These are phyloP conservation scores for Multifurca ochricompacta DNA, from an alignment of 768 basidiomycete species.

Conservation along the genomic window DNA sequence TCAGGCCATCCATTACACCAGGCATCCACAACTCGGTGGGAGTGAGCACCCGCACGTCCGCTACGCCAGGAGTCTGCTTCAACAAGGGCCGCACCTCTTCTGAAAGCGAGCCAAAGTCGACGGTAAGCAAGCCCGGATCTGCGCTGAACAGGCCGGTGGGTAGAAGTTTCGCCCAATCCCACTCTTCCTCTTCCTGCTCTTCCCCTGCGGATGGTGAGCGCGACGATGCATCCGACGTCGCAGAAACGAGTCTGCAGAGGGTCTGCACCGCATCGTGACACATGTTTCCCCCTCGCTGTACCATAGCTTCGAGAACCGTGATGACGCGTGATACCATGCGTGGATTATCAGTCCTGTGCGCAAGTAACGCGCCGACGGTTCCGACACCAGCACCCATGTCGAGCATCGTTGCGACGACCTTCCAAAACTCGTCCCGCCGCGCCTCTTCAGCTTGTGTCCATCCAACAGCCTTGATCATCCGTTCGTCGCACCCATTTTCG, in stretches of 20 bases:
- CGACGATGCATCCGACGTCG: not conserved
- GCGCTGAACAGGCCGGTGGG: constrained; percentile 49
- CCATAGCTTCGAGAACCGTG: constrained; percentile 48
- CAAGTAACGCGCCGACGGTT: constrained; percentile 48
- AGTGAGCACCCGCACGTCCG: constrained; percentile 51
- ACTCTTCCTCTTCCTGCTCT: constrained; percentile 23
- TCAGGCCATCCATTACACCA: constrained; percentile 45
- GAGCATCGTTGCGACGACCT: constrained; percentile 42
- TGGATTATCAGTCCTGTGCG: constrained; percentile 29
- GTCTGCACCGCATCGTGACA: constrained; percentile 50
- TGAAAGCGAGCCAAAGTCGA: constrained; percentile 43
- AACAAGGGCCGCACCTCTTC: constrained; percentile 43
- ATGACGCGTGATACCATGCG: constrained; percentile 39
- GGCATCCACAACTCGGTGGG: constrained; percentile 46
- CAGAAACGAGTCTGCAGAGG: constrained; percentile 34
- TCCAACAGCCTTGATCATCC: not conserved
- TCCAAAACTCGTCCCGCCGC: constrained; percentile 35
- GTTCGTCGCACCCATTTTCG: constrained; percentile 20
- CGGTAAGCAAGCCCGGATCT: constrained; percentile 45
- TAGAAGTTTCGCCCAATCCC: constrained; percentile 43
- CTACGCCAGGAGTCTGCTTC: constrained; percentile 43
- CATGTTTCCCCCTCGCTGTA: constrained; percentile 42
- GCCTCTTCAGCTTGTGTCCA: constrained; percentile 23
- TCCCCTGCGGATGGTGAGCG: not conserved
- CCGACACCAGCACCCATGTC: constrained; percentile 54